Evolutionary conservation across 2,329 filamentous ascomycete species (phyloP).

Genomic region (Calonectria montana): DNA sequence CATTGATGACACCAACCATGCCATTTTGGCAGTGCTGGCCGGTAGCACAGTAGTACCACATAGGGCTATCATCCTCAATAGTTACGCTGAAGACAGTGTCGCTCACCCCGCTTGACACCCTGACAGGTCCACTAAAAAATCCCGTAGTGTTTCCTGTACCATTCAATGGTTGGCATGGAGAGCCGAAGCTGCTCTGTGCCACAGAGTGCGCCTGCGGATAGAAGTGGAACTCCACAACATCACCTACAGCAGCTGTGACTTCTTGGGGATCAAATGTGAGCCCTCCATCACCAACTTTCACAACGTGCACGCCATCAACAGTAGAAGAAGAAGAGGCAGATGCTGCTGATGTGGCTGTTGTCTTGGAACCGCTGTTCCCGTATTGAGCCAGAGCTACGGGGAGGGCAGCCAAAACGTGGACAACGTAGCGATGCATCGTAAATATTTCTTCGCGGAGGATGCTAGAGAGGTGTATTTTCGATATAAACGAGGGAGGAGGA

Average conservation of each 20-base stretch:
- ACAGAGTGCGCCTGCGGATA: slow-evolving; percentile 68
- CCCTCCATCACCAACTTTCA: slow-evolving; percentile 40
- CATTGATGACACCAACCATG: slow-evolving; percentile 64
- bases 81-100: slow-evolving; percentile 35
- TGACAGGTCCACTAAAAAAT: slow-evolving; percentile 52
- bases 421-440: slow-evolving; percentile 30
- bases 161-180: slow-evolving; percentile 68
- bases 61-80: slow-evolving; percentile 59
- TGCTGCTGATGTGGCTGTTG: background rate
- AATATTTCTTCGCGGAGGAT: background rate
- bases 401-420: slow-evolving; percentile 29
- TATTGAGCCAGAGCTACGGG: slow-evolving; percentile 26
- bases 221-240: slow-evolving; percentile 59
- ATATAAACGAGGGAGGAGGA: background rate
- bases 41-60: slow-evolving; percentile 74
- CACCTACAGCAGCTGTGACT: slow-evolving; percentile 62
- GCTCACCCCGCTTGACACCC: slow-evolving; percentile 26
- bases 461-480: background rate
- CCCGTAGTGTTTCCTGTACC: slow-evolving; percentile 56
- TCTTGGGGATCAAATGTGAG: slow-evolving; percentile 64
- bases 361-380: background rate
- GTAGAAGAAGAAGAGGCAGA: background rate
- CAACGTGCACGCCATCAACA: slow-evolving; percentile 28
- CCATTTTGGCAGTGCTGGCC: slow-evolving; percentile 69
- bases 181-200: slow-evolving; percentile 68